These are phyloP conservation scores for Xylaria sp. DNA, from an alignment of 2,329 filamentous ascomycete genomes.

Conservation along the genomic window DNA sequence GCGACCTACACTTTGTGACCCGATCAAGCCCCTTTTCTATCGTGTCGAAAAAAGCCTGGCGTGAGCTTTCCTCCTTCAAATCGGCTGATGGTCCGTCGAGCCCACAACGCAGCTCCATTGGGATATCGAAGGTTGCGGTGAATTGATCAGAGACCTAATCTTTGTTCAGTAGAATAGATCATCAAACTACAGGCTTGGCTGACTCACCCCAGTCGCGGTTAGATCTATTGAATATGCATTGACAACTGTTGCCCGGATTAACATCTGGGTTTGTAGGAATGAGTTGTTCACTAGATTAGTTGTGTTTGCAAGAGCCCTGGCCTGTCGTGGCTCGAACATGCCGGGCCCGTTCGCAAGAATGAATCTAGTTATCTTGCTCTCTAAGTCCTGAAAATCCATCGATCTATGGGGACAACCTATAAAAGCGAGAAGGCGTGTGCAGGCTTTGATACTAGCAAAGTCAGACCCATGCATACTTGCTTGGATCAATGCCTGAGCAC, in stretches of 20 bases:
- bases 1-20: no score
- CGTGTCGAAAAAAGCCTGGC: background rate
- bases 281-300: background rate
- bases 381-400: background rate
- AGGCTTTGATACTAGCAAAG: background rate
- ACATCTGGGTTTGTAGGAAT: background rate
- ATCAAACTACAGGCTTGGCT: background rate
- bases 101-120: background rate
- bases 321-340: background rate
- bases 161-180: background rate
- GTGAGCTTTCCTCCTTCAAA: background rate
- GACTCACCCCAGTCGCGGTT: background rate
- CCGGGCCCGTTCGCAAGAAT: background rate
- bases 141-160: background rate
- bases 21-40: background rate
- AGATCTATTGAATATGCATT: background rate
- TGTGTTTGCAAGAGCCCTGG: background rate
- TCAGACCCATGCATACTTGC: background rate
- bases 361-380: background rate
- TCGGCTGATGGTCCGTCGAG: background rate
- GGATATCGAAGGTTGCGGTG: background rate
- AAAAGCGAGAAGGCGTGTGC: background rate
- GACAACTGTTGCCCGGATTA: background rate
- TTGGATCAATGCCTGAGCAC: background rate
- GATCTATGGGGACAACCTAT: background rate